These are phyloP conservation scores for Acer saccharum DNA, from an alignment of 345 rosid species.

Conservation along the genomic window DNA sequence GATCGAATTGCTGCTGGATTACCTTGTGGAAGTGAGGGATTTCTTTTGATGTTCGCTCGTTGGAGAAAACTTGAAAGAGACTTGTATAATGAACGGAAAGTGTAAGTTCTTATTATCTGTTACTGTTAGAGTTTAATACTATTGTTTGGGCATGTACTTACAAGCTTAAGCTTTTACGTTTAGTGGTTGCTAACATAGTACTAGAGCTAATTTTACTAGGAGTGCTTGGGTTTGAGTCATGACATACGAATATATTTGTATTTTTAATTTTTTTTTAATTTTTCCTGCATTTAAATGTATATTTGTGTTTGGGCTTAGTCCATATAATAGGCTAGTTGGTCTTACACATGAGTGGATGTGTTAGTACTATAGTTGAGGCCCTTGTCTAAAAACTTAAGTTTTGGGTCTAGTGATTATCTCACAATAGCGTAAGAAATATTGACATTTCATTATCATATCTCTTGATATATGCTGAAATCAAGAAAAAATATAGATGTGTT, in stretches of 20 bases:
- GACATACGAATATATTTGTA: not conserved
- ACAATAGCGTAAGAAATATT: not conserved
- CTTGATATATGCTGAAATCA: slow-evolving; percentile 1
- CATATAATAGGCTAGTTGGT: not conserved
- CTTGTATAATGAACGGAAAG: slow-evolving; percentile 94
- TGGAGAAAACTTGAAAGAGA: slow-evolving; percentile 99
- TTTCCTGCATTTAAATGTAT: not conserved
- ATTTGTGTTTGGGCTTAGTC: not conserved
- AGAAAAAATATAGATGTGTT: not conserved
- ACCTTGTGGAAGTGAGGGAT: slow-evolving; percentile 99
- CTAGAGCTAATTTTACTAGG: not conserved
- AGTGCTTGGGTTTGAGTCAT: not conserved
- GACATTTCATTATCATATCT: not conserved
- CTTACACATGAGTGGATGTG: not conserved
- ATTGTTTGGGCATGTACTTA: not conserved
- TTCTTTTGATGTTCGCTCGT: slow-evolving; percentile 97
- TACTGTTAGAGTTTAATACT: not conserved
- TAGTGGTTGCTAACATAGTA: not conserved
- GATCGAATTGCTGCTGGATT: slow-evolving; percentile 99
- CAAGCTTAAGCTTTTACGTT: not conserved
- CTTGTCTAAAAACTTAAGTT: not conserved
- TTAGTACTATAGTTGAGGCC: not conserved
- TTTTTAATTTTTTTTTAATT: too few relatives aligned
- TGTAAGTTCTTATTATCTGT: slow-evolving; percentile 48
- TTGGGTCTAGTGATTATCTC: not conserved